phyloP scores from a whole-genome alignment of 441 rosid species.

The Erodium trifolium region DNA sequence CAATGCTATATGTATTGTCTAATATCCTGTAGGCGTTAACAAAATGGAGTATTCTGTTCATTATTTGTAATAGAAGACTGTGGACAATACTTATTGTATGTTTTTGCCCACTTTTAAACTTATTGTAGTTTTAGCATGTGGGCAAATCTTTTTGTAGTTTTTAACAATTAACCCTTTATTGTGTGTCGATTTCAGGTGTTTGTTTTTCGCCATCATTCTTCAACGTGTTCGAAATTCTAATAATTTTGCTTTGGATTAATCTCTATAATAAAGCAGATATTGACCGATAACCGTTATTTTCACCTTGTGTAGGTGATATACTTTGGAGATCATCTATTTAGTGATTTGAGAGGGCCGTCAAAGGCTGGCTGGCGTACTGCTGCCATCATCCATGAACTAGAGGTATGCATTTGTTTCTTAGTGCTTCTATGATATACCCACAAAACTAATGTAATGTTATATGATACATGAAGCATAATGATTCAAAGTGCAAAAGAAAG shows the following conservation, averaged over 20 bases:
- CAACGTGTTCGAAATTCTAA: neutral
- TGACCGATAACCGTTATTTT: neutral
- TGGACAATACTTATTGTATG: no score
- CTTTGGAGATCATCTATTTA: conserved; percentile 95
- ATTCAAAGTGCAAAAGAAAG: no score
- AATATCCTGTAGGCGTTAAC: no score
- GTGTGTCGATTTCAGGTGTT: neutral
- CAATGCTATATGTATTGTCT: no score
- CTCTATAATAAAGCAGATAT: neutral
- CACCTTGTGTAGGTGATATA: conserved; percentile 63
- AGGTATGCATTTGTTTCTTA: conserved; percentile 39
- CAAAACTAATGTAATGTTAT: no score
- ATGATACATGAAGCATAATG: no score
- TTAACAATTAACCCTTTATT: no score
- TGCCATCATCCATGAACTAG: conserved; percentile 92
- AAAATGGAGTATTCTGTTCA: no score
- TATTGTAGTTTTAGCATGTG: no score
- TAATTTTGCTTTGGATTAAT: conserved; percentile 10
- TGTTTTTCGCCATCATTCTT: neutral
- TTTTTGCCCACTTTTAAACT: no score
- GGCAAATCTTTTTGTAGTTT: no score
- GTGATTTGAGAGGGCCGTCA: conserved; percentile 92
- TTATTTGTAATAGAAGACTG: no score
- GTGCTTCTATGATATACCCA: neutral
- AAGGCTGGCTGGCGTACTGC: conserved; percentile 99